Base-by-base conservation (phyloP, 108 stramenopile genomes). In the Phaeodactylum tricornutum region DNA sequence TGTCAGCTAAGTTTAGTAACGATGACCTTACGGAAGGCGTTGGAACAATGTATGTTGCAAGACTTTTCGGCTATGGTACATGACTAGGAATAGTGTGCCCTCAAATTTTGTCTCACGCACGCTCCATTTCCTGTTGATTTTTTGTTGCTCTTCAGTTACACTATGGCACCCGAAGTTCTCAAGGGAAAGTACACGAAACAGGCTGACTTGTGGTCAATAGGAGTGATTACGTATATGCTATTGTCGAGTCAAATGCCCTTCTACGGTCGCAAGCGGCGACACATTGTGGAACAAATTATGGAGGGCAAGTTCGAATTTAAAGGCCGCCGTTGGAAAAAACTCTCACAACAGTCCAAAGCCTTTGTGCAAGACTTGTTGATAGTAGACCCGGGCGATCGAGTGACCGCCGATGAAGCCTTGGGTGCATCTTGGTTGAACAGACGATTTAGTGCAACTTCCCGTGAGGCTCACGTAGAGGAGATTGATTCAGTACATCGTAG, bases 81-180 rank as follows among this genome's bases (percentile, higher is more conserved):
- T n/a, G n/a, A n/a, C n/a, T n/a, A n/a, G n/a, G n/a, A n/a, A n/a
- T n/a, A n/a, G n/a, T n/a, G n/a, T n/a, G n/a, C n/a, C n/a, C n/a
- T n/a, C n/a, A n/a, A n/a, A n/a, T n/a, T n/a, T n/a, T n/a, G n/a
- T n/a, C n/a, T n/a, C n/a, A n/a, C n/a, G n/a, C n/a, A n/a, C n/a
- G n/a, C n/a, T n/a, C n/a, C n/a, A n/a, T n/a, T n/a, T n/a, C n/a
- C n/a, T n/a, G n/a, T n/a, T n/a, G n/a, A n/a, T n/a, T n/a, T n/a
- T n/a, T n/a, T n/a, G n/a, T n/a, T n/a, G n/a, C n/a, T n/a, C n/a
- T n/a, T n/a, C 47, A 48, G 47, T 4, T 88, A 88, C 41, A 79
- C 80, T 9, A 89, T 87, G 81, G 79, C 84, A 15, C 90, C 85
- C 0, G 76, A 87, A 57, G 83, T 92, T 21, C 26, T 92, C 14